Conservation (phyloP, 2,329 filamentous ascomycete genomes). For the Pseudogymnoascus verrucosus region DNA sequence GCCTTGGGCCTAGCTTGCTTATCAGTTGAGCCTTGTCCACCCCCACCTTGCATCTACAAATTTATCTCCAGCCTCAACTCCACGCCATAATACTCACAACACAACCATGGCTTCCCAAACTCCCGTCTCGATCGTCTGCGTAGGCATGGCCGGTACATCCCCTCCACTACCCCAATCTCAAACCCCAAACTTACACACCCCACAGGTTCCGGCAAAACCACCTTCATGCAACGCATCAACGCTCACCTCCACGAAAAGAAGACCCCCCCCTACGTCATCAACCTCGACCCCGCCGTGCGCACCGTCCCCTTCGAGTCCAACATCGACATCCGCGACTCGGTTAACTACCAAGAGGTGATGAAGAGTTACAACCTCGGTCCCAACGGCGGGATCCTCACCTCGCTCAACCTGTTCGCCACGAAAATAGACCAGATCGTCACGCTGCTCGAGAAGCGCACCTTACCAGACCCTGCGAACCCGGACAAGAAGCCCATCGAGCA, state of each 20-base stretch:
- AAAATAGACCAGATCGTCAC: slow-evolving; percentile 93
- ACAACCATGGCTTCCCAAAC: slow-evolving; percentile 37
- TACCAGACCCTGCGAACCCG: slow-evolving; percentile 52
- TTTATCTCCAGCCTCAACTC: background rate
- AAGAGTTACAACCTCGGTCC: slow-evolving; percentile 96
- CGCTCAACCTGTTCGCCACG: slow-evolving; percentile 91
- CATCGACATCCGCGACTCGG: slow-evolving; percentile 96
- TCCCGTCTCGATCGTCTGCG: slow-evolving; percentile 79
- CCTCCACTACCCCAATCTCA: background rate
- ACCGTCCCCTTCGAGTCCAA: slow-evolving; percentile 93
- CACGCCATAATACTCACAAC: background rate
- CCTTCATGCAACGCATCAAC: slow-evolving; percentile 98
- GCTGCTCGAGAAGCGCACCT: slow-evolving; percentile 80
- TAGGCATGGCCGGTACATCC: slow-evolving; percentile 82
- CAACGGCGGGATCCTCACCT: slow-evolving; percentile 94
- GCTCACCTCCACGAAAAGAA: slow-evolving; percentile 77
- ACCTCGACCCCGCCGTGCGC: slow-evolving; percentile 90
- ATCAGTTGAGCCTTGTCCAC: slow-evolving; percentile 6
- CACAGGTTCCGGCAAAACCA: slow-evolving; percentile 91
- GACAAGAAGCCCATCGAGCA: slow-evolving; percentile 57
- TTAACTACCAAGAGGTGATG: slow-evolving; percentile 99
- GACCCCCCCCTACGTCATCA: slow-evolving; percentile 86
- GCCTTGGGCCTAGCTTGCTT: slow-evolving; percentile 8
- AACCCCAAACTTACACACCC: slow-evolving; percentile 6
- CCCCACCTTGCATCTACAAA: slow-evolving; percentile 5